Conservation (phyloP, 176 grass and related monocot genomes). For the Luzula sylvatica region DNA sequence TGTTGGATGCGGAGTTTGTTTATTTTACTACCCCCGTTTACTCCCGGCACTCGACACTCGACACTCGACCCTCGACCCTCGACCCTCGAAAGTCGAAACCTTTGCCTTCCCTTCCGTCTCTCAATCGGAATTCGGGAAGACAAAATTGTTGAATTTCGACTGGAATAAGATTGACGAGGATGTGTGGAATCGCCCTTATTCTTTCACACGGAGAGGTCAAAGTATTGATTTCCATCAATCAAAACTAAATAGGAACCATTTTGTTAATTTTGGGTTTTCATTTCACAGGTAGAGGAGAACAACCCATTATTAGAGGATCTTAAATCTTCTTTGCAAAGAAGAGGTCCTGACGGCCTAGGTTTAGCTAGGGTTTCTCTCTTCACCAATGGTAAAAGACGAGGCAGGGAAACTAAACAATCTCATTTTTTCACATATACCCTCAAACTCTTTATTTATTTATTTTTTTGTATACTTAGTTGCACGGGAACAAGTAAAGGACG, state of each 20-base stretch:
- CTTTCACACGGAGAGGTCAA: slow-evolving; percentile 34
- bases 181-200: slow-evolving; percentile 76
- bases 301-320: slow-evolving; percentile 52
- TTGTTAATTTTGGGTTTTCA: neutral
- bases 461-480: too few species aligned
- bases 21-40: too few species aligned
- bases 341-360: slow-evolving; percentile 54
- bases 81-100: too few species aligned
- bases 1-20: too few species aligned
- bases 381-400: slow-evolving; percentile 1
- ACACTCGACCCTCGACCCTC: too few species aligned
- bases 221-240: too few species aligned
- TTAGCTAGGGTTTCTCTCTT: slow-evolving; percentile 32
- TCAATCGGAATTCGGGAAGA: too few species aligned
- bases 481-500: neutral
- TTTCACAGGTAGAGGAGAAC: slow-evolving; percentile 18
- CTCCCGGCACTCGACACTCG: too few species aligned
- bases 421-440: neutral
- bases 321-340: slow-evolving; percentile 40
- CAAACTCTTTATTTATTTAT: too few species aligned
- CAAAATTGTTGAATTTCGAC: neutral
- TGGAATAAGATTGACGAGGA: neutral
- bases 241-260: neutral
- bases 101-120: too few species aligned
- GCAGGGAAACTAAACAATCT: neutral